phyloP scores from a whole-genome alignment of 106 monocot species.

The Agapanthus africanus region DNA sequence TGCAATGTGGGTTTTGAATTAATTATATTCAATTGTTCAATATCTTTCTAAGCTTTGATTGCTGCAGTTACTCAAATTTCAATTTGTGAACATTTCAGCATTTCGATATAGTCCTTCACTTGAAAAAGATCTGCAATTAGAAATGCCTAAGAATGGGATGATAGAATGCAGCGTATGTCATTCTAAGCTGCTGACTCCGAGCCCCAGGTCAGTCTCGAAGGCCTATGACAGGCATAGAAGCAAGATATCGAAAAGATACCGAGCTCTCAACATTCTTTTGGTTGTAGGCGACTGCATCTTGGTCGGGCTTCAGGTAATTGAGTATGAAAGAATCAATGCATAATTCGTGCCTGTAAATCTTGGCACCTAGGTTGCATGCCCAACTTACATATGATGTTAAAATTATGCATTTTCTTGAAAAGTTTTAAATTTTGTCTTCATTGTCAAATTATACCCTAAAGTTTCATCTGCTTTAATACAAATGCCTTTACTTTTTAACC shows the following conservation, averaged over 20 bases:
- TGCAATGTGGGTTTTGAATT: not conserved
- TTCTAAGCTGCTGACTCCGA: conserved; percentile 50
- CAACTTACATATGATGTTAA: not conserved
- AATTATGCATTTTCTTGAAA: too few species aligned
- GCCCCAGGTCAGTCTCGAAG: conserved; percentile 47
- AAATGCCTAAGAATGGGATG: conserved; percentile 38
- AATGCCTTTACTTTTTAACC: too few species aligned
- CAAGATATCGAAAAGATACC: conserved; percentile 52
- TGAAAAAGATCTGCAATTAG: too few species aligned
- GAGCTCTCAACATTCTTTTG: conserved; percentile 62
- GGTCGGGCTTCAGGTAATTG: conserved; percentile 79
- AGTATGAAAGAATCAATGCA: too few species aligned
- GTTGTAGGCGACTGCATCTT: conserved; percentile 83
- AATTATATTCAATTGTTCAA: not conserved
- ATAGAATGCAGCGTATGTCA: conserved; percentile 70
- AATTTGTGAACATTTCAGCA: not conserved
- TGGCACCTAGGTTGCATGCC: not conserved
- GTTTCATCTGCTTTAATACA: too few species aligned
- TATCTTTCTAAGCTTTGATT: not conserved
- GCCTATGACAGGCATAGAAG: conserved; percentile 66
- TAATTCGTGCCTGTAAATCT: not conserved
- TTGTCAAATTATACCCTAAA: too few species aligned
- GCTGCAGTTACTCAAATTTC: not conserved
- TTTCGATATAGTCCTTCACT: not conserved
- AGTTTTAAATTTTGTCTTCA: too few species aligned